Percentiles rank a stretch among this genome's conserved stretches.
Conservation (phyloP, 31 red algal species). For the Asparagopsis taxiformis region DNA sequence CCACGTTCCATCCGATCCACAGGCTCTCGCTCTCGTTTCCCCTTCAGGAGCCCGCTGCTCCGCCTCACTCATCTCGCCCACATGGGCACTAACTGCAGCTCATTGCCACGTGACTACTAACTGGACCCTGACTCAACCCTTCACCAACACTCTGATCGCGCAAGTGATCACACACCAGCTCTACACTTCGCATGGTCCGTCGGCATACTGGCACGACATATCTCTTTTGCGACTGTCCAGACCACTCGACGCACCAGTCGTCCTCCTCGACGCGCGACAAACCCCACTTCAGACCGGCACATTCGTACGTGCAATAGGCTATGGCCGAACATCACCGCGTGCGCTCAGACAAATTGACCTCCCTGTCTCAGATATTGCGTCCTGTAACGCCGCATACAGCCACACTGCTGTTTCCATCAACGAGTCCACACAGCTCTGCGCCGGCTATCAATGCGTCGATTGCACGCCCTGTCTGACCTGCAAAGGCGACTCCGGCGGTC, state of each 20-base stretch:
- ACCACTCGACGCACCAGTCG: not conserved
- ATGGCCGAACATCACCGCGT: slow-evolving; percentile 23
- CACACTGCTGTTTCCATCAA: slow-evolving; percentile 15
- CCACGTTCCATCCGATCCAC: not conserved
- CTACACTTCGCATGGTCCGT: slow-evolving; percentile 1
- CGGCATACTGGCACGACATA: slow-evolving; percentile 47
- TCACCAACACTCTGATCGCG: slow-evolving; percentile 11
- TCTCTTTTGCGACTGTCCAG: slow-evolving; percentile 26
- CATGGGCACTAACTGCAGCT: slow-evolving; percentile 8
- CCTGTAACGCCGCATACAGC: slow-evolving; percentile 9
- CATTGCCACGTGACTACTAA: slow-evolving; percentile 10
- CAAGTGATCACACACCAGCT: slow-evolving; percentile 6
- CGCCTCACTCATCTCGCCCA: slow-evolving; percentile 18
- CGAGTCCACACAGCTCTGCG: slow-evolving; percentile 16
- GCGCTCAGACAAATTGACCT: slow-evolving; percentile 24
- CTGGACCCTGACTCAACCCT: not conserved
- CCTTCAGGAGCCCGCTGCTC: not conserved
- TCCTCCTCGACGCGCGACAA: slow-evolving; percentile 8
- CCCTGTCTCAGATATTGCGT: slow-evolving; percentile 11
- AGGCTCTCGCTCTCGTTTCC: not conserved
- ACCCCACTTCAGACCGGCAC: slow-evolving; percentile 11
- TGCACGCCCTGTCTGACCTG: slow-evolving; percentile 35
- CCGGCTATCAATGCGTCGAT: slow-evolving; percentile 19
- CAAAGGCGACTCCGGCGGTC: slow-evolving; percentile 58
- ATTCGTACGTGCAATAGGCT: slow-evolving; percentile 42